Base-by-base conservation (phyloP, 1,139 yeast genomes). In the Candida tropicalis region DNA sequence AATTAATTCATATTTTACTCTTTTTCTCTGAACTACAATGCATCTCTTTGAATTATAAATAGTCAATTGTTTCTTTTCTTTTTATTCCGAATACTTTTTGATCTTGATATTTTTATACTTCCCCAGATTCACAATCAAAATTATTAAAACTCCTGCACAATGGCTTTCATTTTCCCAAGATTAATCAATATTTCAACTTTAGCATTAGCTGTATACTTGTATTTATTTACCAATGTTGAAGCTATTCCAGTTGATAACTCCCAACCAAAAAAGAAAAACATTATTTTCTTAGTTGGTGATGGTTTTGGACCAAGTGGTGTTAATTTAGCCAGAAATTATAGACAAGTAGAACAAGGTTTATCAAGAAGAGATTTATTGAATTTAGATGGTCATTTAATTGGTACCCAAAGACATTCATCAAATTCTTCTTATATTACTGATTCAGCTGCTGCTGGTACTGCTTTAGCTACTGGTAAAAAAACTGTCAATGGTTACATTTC, bases 371-470 rank as follows among this genome's bases (percentile, higher is more conserved):
- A 82, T 53, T 65, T 77, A 20, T 69, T 88, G 50, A 63, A 68
- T 7, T 58, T 89, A 37, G 97, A 89, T 59, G 66, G 76, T 45
- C 79, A 83, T 58, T 67, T 87, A 34, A 75, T 88, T 44, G 97
- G 97, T 12, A 73, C 84, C 24, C 84, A 93, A 7, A 75, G 96
- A 53, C 88, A 96, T 0, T 72, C 88, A 47, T 85, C 95, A 13
- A 77, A 80, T 31, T 71, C 75, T 45, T 84, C 93, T 1, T 69
- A 84, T 50, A 77, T 89, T 46, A 89, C 97, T 0, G 97, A 89
- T 60, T 84, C 93, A 15, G 97, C 97, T 5, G 97, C 97, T 4
- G 97, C 96, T 13, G 97, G 96, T 18, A 88, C 96, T 5, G 96
- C 95, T 0, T 88, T 87, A 58, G 73, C 93, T 1, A 86, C 96